Evolutionary conservation across 1,139 yeast species (phyloP).

Genomic region (Starmera stellimalicola): DNA sequence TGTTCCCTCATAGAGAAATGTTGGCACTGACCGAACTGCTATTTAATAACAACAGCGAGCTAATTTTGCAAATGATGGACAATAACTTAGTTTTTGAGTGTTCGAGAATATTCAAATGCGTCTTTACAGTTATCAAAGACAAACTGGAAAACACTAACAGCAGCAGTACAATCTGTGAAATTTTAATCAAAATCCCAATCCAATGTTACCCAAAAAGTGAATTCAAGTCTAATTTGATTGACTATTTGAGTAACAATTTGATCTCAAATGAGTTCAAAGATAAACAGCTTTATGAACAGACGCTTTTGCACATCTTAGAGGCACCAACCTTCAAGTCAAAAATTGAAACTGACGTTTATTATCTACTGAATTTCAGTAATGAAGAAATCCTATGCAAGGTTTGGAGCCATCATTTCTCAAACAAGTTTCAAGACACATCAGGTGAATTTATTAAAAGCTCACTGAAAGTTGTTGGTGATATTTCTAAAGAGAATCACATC

Average conservation of each 20-base stretch:
- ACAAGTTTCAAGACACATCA: background rate
- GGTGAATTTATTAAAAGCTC: background rate
- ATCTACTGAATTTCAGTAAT: constrained; percentile 17
- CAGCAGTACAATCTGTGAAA: constrained; percentile 3
- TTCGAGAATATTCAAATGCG: constrained; percentile 21
- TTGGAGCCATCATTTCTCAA: constrained; percentile 19
- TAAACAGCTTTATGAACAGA: constrained; percentile 12
- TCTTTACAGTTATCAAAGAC: constrained; percentile 15
- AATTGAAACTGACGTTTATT: constrained; percentile 34
- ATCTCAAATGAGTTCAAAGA: constrained; percentile 6
- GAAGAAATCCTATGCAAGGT: constrained; percentile 20
- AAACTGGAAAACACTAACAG: constrained; percentile 3
- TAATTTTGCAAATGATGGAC: constrained; percentile 14
- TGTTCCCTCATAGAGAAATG: constrained; percentile 20
- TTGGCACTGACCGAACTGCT: constrained; percentile 10
- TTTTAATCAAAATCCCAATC: constrained; percentile 32
- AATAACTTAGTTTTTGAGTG: constrained; percentile 35
- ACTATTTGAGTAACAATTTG: constrained; percentile 21
- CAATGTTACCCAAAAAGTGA: constrained; percentile 36
- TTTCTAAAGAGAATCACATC: background rate
- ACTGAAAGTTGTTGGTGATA: background rate
- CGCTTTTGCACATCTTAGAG: constrained; percentile 29
- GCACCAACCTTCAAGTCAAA: constrained; percentile 44
- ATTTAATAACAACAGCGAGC: constrained; percentile 13
- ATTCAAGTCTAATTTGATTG: constrained; percentile 31